Percentiles rank a stretch among this genome's conserved stretches.
Evolutionary conservation across 257 asterid genomes (phyloP).

Genomic region (Mitragyna speciosa): DNA sequence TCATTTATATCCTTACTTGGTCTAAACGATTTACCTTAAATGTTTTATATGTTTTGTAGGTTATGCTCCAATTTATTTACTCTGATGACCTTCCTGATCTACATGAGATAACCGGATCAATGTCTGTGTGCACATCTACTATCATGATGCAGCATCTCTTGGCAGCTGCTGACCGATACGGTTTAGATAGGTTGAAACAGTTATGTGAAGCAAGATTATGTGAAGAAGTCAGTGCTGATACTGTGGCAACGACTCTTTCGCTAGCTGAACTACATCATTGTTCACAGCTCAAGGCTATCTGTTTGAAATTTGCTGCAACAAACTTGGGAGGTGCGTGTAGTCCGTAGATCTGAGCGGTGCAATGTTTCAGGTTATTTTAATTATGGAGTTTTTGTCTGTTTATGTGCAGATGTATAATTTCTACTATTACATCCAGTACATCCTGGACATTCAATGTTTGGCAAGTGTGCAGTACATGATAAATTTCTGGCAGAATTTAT

Average conservation of each 20-base stretch:
- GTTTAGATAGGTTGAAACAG: conserved; percentile 82
- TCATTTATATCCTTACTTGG: conserved; percentile 13
- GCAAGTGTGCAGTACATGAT: not conserved
- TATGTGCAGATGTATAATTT: conserved; percentile 34
- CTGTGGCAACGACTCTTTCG: conserved; percentile 88
- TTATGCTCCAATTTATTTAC: conserved; percentile 80
- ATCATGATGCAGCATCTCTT: conserved; percentile 86
- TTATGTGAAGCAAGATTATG: conserved; percentile 87
- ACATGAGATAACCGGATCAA: conserved; percentile 57
- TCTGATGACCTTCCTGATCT: conserved; percentile 67
- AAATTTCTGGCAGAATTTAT: not conserved
- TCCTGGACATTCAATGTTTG: not conserved
- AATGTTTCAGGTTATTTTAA: conserved; percentile 77
- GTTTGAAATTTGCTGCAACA: conserved; percentile 89
- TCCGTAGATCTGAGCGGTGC: conserved; percentile 86
- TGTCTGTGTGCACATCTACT: conserved; percentile 53
- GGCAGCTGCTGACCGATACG: conserved; percentile 97
- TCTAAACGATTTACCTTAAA: conserved; percentile 8
- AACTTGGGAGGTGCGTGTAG: conserved; percentile 99
- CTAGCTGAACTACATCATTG: conserved; percentile 90
- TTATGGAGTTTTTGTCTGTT: conserved; percentile 40
- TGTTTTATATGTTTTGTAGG: conserved; percentile 53
- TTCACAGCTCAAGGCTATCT: conserved; percentile 81
- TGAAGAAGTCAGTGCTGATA: conserved; percentile 68
- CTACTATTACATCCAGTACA: conserved; percentile 18